These are phyloP conservation scores for Escovopsis weberi DNA, from an alignment of 2,329 filamentous ascomycete species.

Conservation along the genomic window DNA sequence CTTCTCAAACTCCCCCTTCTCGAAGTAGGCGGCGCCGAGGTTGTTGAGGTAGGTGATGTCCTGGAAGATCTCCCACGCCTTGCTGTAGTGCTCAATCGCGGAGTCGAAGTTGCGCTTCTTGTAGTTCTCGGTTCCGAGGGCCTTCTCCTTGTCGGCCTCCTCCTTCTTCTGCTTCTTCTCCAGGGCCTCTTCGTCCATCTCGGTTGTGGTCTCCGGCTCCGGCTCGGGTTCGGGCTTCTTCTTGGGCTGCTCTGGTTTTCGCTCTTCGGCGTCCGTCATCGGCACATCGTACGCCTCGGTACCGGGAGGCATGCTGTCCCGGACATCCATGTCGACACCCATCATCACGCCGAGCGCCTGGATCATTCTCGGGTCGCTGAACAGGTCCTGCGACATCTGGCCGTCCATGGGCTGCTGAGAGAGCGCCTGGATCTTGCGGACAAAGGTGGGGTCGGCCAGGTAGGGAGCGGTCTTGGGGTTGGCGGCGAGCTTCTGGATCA, in stretches of 20 bases:
- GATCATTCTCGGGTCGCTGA: constrained; percentile 82
- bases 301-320: constrained; percentile 22
- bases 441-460: constrained; percentile 74
- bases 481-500: constrained; percentile 76
- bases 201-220: constrained; percentile 46
- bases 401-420: constrained; percentile 61
- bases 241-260: constrained; percentile 33
- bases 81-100: constrained; percentile 85
- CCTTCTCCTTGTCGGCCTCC: constrained; percentile 89
- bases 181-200: constrained; percentile 66
- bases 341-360: constrained; percentile 88
- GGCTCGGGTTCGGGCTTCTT: constrained; percentile 40
- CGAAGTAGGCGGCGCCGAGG: constrained; percentile 81
- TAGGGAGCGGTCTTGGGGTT: constrained; percentile 86
- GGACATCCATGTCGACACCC: constrained; percentile 71
- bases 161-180: constrained; percentile 85
- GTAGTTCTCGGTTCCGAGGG: constrained; percentile 83
- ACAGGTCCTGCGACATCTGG: constrained; percentile 50
- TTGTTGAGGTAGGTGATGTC: constrained; percentile 98
- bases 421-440: constrained; percentile 73
- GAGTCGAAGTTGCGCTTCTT: constrained; percentile 97
- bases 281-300: constrained; percentile 55
- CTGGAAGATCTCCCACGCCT: constrained; percentile 89
- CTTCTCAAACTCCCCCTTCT: constrained; percentile 87
- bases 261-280: constrained; percentile 52